A percentile compares a stretch with the other conserved stretches of the same genome.
These are phyloP conservation scores for Phlebiopsis gigantea DNA, from an alignment of 768 basidiomycete species.

Conservation along the genomic window DNA sequence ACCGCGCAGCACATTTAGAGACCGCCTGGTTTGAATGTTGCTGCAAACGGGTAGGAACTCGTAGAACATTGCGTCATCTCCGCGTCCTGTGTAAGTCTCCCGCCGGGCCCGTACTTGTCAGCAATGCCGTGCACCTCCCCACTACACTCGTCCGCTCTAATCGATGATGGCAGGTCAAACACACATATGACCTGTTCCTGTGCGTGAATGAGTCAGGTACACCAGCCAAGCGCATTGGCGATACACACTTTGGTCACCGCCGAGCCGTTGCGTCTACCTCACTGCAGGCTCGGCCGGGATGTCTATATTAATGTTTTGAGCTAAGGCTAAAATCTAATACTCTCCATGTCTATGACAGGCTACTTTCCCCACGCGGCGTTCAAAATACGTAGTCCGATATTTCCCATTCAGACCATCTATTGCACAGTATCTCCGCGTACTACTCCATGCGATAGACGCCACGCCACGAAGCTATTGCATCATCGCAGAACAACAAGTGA, in stretches of 20 bases:
- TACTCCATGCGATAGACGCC: too few species aligned
- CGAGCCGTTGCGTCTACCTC: too few species aligned
- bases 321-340: too few species aligned
- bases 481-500: too few species aligned
- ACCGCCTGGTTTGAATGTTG: slow-evolving; percentile 42
- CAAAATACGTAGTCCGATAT: too few species aligned
- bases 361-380: too few species aligned
- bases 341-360: too few species aligned
- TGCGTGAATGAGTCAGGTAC: not conserved
- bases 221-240: not conserved
- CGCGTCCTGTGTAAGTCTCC: slow-evolving; percentile 42
- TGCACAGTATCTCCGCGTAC: too few species aligned
- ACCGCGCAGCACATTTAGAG: slow-evolving; percentile 43
- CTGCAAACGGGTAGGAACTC: slow-evolving; percentile 37
- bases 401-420: too few species aligned
- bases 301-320: too few species aligned
- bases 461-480: too few species aligned
- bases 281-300: too few species aligned
- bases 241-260: slow-evolving; percentile 39
- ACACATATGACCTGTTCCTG: slow-evolving; percentile 52
- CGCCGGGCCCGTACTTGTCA: slow-evolving; percentile 51
- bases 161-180: slow-evolving; percentile 37
- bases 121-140: slow-evolving; percentile 48
- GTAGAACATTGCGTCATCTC: slow-evolving; percentile 44
- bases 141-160: slow-evolving; percentile 43